phyloP scores from a whole-genome alignment of 2,329 filamentous ascomycete species.

The Cercospora zeae-maydis region DNA sequence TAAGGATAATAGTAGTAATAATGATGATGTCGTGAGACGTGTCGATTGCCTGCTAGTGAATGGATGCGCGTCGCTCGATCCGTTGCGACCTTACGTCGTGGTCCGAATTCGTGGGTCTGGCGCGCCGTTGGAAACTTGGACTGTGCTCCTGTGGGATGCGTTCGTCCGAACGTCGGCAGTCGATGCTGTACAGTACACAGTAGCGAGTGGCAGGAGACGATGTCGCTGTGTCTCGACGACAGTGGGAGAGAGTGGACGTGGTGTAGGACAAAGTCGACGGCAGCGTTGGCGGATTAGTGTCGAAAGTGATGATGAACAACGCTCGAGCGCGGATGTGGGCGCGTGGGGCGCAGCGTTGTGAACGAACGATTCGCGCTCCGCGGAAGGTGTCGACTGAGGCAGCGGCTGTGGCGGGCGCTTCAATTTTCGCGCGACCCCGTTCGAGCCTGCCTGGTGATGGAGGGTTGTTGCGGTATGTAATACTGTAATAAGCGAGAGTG shows the following conservation, averaged over 20 bases:
- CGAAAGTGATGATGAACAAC: not conserved
- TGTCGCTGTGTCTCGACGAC: not conserved
- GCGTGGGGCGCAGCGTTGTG: not conserved
- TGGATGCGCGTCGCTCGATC: not conserved
- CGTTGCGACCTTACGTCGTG: not conserved
- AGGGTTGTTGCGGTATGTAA: no score
- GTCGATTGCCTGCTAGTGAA: not conserved
- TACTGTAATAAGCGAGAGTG: constrained; percentile 5
- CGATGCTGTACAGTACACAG: no score
- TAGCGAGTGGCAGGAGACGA: not conserved
- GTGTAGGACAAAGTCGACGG: not conserved
- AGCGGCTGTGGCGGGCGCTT: constrained; percentile 7
- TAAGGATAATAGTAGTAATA: no score
- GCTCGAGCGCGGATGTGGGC: not conserved
- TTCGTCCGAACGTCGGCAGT: constrained; percentile 8
- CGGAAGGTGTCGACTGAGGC: not conserved
- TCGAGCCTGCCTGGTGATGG: not conserved
- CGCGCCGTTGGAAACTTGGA: constrained; percentile 7
- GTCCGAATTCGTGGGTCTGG: not conserved
- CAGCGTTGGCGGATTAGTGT: not conserved
- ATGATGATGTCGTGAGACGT: not conserved
- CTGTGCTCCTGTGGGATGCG: not conserved
- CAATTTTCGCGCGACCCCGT: constrained; percentile 1
- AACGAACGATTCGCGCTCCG: not conserved
- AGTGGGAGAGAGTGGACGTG: not conserved